Base-by-base conservation (phyloP, 345 rosid species). In the Viola odorata region DNA sequence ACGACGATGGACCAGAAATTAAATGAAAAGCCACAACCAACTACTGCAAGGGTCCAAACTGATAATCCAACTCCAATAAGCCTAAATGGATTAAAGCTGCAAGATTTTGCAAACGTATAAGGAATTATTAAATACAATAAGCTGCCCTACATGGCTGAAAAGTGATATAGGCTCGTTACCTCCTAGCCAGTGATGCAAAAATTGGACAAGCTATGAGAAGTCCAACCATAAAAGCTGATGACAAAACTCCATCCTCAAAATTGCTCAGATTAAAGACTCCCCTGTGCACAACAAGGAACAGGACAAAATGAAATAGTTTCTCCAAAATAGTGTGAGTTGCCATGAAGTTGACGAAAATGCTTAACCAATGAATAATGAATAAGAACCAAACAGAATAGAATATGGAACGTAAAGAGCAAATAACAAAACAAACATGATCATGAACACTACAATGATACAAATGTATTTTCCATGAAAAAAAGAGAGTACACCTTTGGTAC, bases 171-270 rank as follows among this genome's bases (percentile, higher is more conserved):
- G 41, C 42, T 67, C 39, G 41, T 17, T 17, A 89, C 98, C 91
- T 85, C 77, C 87, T 92, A 44, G 98, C 88, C 62, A 83, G 53
- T 10, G 94, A 79, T 58, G 98, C 98, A 85, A 92, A 92, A 65
- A 87, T 77, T 41, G 98, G 98, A 80, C 94, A 87, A 55, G 94
- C 84, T 62, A 87, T 77, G 57, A 92, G 91, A 73, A 92, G 88
- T 50, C 98, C 98, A 73, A 92, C 98, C 97, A 92, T 83, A 75
- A 89, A 92, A 69, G 96, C 98, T 66, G 98, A 92, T 62, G 98
- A 89, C 40, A 89, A 69, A 66, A 79, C 61, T 74, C 98, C 98
- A 75, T 92, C 98, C 73, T 92, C 82, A 57, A 92, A 92, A 73
- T 92, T 87, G 78, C 64, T 85, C 66, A 92, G 77, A 73, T 82